Base-by-base conservation (phyloP, 352 stramenopile genomes). In the Pilasporangium apinafurcum region DNA sequence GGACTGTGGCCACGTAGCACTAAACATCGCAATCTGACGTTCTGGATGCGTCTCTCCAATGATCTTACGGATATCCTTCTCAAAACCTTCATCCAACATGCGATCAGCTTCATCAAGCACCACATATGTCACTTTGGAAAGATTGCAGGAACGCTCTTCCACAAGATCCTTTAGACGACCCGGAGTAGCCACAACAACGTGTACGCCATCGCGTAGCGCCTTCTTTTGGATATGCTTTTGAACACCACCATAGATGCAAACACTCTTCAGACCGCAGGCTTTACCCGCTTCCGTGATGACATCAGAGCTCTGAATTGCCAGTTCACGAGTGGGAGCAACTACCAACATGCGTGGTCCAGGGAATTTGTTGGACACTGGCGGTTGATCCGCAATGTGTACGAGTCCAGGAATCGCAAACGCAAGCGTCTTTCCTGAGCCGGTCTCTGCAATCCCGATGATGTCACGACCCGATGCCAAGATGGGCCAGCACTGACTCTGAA, bases 1-100 rank as follows among this genome's bases (percentile, higher is more conserved):
- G 21, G 77, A 96, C 55, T 97, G 85, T 25, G 96, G 96, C 95
- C 95, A 98, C 21, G 95, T 98, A 10, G 95, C 95, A 22, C 74
- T 94, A 74, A 99, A 99, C 94, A 99, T 98, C 52, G 91, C 90
- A 59, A 96, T 98, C 65, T 98, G 93, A 17, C 94, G 80, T 59
- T 92, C 68, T 22, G 54, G 43, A 58, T 92, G 81, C 18, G 71
- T 87, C 39, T 55, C 58, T 37, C 79, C 75, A 31, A 96, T 96
- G 50, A 96, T 95, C 43, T 71, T 63, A 29, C 85, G 85, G 33
- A 96, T 92, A 35, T 98, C 92, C 62, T 98, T 94, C 61, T 98
- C 92, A 51, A 98, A 98, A 9, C 95, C 95, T 52, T 92, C 77
- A 48, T 92, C 83, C 21, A 92, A 70, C 87, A 98, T 97, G 43